Evolutionary conservation across 306 rosid genomes (phyloP), one percentile per base, ranked within the genome.

Genomic region (Castanopsis chinensis): DNA sequence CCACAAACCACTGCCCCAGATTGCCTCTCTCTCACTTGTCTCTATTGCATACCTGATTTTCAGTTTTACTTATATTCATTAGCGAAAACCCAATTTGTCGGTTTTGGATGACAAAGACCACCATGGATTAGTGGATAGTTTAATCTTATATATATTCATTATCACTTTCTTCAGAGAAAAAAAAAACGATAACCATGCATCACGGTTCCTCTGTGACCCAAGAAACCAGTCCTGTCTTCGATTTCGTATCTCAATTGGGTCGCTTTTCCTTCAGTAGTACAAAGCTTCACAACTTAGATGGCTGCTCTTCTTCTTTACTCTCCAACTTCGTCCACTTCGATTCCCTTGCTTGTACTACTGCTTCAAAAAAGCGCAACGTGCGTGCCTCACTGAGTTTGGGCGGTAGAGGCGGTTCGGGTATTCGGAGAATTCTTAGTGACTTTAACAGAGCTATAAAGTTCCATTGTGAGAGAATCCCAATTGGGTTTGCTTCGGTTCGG

Each of bases 401-500:
- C 19, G 63, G 58, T 1, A 73, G 72, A 37, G 87, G 80, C 15
- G 35, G 87, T 28, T 81, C 83, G 1, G 71, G 86, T 54, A 55
- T 90, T 45, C 52, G 89, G 78, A 89, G 79, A 37, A n/a, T 88
- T 75, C 45, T 87, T 5, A 79, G 75, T 14, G 93, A 90, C 30
- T 92, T 94, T 76, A 94, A 90, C 73, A 76, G 91, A 65, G 91
- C 85, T 30, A 79, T 92, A 61, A 71, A 87, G 90, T 78, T 90
- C 54, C 94, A 92, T 23, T 90, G 94, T 63, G 85, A 92, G 52
- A 92, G 35, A 75, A 69, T 90, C 59, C 94, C 97, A 4, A 85
- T 89, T 64, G 96, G 97, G 78, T 94, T 94, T 17, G 98, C 98
- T 37, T 92, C 98, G 28, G 53, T 90, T 49, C 56, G 86, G 10